phyloP scores from a whole-genome alignment of 2,329 filamentous ascomycete species.

The Xylariales sp. region DNA sequence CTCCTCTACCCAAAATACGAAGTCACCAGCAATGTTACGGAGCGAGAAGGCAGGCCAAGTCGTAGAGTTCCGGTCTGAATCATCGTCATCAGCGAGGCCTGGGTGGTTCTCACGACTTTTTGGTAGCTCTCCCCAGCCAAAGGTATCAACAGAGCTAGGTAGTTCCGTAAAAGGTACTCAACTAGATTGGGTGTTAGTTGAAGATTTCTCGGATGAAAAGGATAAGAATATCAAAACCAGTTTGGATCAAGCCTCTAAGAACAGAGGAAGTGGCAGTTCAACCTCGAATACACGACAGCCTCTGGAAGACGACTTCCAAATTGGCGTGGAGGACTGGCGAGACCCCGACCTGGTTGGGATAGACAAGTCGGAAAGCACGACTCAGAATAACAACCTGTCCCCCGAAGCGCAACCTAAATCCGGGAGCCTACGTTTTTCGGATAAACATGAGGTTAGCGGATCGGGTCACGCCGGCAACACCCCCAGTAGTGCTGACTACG shows the following conservation, averaged over 20 bases:
- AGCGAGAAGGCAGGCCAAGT: constrained; percentile 41
- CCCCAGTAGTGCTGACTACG: constrained; percentile 79
- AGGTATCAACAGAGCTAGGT: constrained; percentile 65
- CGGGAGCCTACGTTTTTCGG: constrained; percentile 34
- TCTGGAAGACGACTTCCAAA: constrained; percentile 74
- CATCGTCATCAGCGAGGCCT: constrained; percentile 42
- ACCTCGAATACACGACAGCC: constrained; percentile 40
- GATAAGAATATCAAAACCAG: constrained; percentile 58
- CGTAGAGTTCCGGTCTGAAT: constrained; percentile 45
- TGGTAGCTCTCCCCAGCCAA: constrained; percentile 49
- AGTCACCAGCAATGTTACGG: constrained; percentile 46
- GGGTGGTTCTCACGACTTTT: constrained; percentile 62
- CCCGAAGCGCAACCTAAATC: constrained; percentile 40
- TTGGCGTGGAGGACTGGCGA: constrained; percentile 88
- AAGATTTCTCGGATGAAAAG: constrained; percentile 72
- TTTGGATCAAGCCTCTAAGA: constrained; percentile 53
- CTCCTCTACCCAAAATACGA: constrained; percentile 44
- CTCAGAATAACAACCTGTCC: constrained; percentile 48
- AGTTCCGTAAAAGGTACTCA: constrained; percentile 76
- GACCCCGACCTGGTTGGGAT: constrained; percentile 76
- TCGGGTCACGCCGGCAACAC: constrained; percentile 75
- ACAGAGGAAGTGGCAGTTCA: constrained; percentile 41
- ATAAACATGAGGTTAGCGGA: constrained; percentile 47
- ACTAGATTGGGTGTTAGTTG: constrained; percentile 77
- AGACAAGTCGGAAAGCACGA: constrained; percentile 37